These are phyloP conservation scores for Cladophialophora bantiana DNA, from an alignment of 2,329 filamentous ascomycete species.

Conservation along the genomic window DNA sequence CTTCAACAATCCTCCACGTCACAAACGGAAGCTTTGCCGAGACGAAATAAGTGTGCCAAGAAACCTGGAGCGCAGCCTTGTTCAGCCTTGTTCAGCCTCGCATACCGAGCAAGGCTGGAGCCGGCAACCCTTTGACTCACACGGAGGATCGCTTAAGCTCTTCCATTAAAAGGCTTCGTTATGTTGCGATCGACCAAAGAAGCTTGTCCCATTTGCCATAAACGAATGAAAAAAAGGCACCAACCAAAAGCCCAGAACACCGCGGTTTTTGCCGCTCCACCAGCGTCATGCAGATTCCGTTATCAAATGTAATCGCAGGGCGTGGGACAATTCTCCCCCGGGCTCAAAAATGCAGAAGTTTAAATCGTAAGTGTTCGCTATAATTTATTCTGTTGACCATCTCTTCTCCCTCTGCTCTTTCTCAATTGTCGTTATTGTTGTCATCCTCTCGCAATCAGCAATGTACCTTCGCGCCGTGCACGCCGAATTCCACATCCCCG, in stretches of 20 bases:
- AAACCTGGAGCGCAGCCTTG: not conserved
- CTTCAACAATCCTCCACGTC: conserved; percentile 12
- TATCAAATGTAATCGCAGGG: not conserved
- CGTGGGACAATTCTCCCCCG: not conserved
- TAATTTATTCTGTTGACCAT: too few relatives aligned
- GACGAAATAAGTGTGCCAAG: not conserved
- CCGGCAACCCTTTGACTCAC: not conserved
- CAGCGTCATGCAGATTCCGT: not conserved
- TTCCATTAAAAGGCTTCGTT: not conserved
- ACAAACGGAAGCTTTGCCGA: conserved; percentile 15
- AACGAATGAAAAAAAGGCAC: not conserved
- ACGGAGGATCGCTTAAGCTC: not conserved
- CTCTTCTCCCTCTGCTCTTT: too few relatives aligned
- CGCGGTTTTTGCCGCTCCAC: not conserved
- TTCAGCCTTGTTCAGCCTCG: not conserved
- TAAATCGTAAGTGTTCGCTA: too few relatives aligned
- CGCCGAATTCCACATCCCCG: conserved; percentile 58
- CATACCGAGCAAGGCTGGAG: not conserved
- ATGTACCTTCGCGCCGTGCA: conserved; percentile 68
- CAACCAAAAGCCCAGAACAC: not conserved
- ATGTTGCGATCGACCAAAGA: too few relatives aligned
- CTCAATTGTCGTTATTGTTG: too few relatives aligned
- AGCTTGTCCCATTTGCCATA: too few relatives aligned
- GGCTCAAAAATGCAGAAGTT: too few relatives aligned
- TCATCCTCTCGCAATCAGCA: not conserved